A percentile compares a stretch with the other conserved stretches of the same genome.
Evolutionary conservation across 164 flowering plant genomes (phyloP).

Genomic region (Umbellularia californica): DNA sequence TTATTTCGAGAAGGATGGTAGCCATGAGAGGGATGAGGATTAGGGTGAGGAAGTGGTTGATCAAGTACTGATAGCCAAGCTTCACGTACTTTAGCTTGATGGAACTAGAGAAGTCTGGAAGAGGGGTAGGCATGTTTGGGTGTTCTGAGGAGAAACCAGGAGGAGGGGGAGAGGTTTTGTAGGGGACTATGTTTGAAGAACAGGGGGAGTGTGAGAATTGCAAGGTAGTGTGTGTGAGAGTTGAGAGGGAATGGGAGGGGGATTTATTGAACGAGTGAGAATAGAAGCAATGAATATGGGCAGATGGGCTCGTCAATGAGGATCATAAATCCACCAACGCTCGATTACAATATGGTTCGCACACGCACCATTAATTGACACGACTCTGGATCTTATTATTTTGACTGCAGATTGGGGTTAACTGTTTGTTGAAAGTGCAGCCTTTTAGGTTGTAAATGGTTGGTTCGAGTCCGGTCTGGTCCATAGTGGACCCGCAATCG

Average conservation of each 20-base stretch:
- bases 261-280: not conserved
- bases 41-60: constrained; percentile 30
- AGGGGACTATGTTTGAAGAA: not conserved
- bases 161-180: not conserved
- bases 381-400: too few relatives aligned
- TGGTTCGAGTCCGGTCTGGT: too few relatives aligned
- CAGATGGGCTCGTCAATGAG: not conserved
- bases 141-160: not conserved
- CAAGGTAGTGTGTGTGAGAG: not conserved
- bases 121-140: not conserved
- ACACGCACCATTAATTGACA: too few relatives aligned
- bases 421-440: too few relatives aligned
- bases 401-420: too few relatives aligned
- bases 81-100: constrained; percentile 41
- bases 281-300: not conserved
- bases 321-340: too few relatives aligned
- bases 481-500: too few relatives aligned
- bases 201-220: not conserved
- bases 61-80: constrained; percentile 37
- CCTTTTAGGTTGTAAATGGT: too few relatives aligned
- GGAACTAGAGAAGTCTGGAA: constrained; percentile 35
- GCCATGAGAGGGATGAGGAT: constrained; percentile 25
- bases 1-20: constrained; percentile 13
- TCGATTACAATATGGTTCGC: too few relatives aligned
- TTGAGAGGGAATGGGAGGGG: not conserved